Base-by-base conservation (phyloP, 169 alveolate genomes). In the Hepatocystis sp. region DNA sequence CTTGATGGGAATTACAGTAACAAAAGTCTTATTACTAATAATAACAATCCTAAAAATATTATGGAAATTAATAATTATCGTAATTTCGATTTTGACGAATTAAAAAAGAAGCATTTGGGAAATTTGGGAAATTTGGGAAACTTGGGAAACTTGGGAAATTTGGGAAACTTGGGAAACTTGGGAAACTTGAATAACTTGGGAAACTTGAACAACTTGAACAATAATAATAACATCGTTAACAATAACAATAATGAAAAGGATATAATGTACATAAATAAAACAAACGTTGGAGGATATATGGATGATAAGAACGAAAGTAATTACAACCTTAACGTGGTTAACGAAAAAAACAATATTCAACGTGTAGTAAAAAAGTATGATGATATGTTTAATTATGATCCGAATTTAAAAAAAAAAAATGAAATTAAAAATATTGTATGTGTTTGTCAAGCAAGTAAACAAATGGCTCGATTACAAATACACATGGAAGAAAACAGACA, bases 361-460 rank as follows among this genome's bases (percentile, higher is more conserved):
- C 23, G 44, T 58, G 21, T 71, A 47, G 21, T 60, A 30, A 42
- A 46, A 23, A 71, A 71, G 36, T 42, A 71, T 64, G 86, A 71
- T 7, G 86, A 58, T 56, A 21, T 60, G 32, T 71, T 56, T 36
- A 42, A 60, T 2, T 71, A 58, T 36, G 86, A 71, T 23, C 55
- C 44, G 11, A 71, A 71, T 36, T 27, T 71, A 8, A 56, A 46
- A 47, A 71, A 71, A 51, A 71, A 71, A 34, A 71, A 42, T n/a
- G 86, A 71, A 17, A 34, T 71, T 44, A 71, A 71, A 58, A 71
- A 60, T 25, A 71, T 71, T 32, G 86, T 71, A 23, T 71, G 86
- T 23, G 86, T 71, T 27, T 71, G 86, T 23, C 86, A 71, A 49
- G 86, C 86, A 13, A 71, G 86, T 49, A 71, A 71, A 23, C 86